Conservation (phyloP, 176 grass and related monocot genomes). For the Musa beccarii region DNA sequence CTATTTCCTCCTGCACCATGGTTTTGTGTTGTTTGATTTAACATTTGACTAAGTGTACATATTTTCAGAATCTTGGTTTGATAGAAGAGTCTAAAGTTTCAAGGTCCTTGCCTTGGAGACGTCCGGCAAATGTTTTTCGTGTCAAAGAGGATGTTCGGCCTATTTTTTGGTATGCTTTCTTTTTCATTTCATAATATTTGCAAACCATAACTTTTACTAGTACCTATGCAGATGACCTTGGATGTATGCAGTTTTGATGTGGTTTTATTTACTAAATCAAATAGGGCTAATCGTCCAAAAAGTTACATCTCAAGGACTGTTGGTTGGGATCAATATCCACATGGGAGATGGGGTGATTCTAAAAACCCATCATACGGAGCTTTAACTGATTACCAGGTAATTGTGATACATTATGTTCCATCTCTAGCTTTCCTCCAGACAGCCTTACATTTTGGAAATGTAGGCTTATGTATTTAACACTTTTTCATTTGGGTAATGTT, state of each 20-base stretch:
- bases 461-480: not conserved
- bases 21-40: constrained; percentile 10
- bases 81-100: constrained; percentile 73
- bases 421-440: not conserved
- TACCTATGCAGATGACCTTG: not conserved
- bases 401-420: not conserved
- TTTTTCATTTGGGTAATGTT: not conserved
- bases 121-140: constrained; percentile 71
- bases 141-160: constrained; percentile 75
- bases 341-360: constrained; percentile 80
- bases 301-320: constrained; percentile 72
- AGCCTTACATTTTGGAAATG: not conserved
- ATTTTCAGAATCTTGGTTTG: constrained; percentile 65
- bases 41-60: constrained; percentile 10
- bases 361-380: constrained; percentile 67
- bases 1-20: not conserved
- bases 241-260: not conserved
- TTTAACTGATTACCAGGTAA: constrained; percentile 58
- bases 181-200: not conserved
- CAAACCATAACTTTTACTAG: not conserved
- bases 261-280: constrained; percentile 12
- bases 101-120: constrained; percentile 77
- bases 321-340: constrained; percentile 78
- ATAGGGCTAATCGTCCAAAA: constrained; percentile 89
- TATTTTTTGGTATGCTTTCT: constrained; percentile 67